A percentile compares a stretch with the other conserved stretches of the same genome.
Evolutionary conservation across 345 rosid species (phyloP).

Genomic region (Barbarea vulgaris): DNA sequence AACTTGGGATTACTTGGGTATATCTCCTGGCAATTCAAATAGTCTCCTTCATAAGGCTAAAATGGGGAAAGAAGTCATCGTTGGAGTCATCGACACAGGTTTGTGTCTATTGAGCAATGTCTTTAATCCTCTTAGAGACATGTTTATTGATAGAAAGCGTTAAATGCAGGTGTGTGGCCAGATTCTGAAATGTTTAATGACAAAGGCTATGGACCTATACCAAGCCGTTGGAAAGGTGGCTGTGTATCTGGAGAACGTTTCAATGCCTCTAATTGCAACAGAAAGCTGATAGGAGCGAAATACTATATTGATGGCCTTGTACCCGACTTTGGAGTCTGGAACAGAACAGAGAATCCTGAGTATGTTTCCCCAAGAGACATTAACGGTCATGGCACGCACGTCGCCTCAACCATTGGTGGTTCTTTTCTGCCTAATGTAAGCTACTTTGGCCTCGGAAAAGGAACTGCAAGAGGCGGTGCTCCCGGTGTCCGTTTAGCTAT

Average conservation of each 20-base stretch:
- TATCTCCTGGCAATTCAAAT: constrained; percentile 43
- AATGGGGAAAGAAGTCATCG: constrained; percentile 62
- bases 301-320: constrained; percentile 45
- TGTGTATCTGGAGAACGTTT: constrained; percentile 14
- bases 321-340: constrained; percentile 14
- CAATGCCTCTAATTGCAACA: constrained; percentile 42
- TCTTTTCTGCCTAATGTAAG: constrained; percentile 37
- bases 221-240: constrained; percentile 33
- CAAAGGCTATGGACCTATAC: constrained; percentile 28
- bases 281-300: constrained; percentile 53
- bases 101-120: background rate
- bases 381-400: constrained; percentile 60
- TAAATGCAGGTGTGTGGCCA: constrained; percentile 29
- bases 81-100: constrained; percentile 70
- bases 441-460: constrained; percentile 45
- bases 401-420: constrained; percentile 53
- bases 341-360: constrained; percentile 27
- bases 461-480: constrained; percentile 50
- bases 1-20: constrained; percentile 69
- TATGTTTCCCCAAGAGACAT: constrained; percentile 51
- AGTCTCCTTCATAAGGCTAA: constrained; percentile 43
- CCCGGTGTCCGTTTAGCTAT: constrained; percentile 51
- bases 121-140: background rate
- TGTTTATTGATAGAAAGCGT: background rate
- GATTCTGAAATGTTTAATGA: constrained; percentile 31